Evolutionary conservation across 2,329 filamentous ascomycete species (phyloP), one percentile per base, ranked within the genome.

Genomic region (Hortaea werneckii): DNA sequence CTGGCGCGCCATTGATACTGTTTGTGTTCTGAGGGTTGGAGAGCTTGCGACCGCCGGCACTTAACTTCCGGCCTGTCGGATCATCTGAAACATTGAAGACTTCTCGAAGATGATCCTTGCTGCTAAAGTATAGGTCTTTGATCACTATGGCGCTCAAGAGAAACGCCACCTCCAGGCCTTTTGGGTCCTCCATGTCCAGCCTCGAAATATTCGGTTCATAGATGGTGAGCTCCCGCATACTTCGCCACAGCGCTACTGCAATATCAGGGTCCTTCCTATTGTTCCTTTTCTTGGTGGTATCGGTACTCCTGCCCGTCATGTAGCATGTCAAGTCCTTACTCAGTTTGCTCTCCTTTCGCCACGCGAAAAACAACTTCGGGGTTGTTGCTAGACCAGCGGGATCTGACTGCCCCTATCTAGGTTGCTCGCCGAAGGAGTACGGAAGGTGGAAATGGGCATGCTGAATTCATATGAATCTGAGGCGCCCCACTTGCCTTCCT

Each of bases 181-280:
- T 96, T 47, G 84, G 80, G 65, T 98, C 92, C 64, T 98, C 88
- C 50, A 96, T 80, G 38, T 96, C 89, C 8, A 96, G 83, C 5
- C 92, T 77, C 50, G 84, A 82, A 60, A 96, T 74, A 61, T 96
- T 96, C 5, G 90, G 86, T 65, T 98, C 86, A 69, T 96, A 95
- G 37, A 98, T 76, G 1, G 89, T 94, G 48, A 96, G 67, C 56
- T 89, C 85, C 54, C 79, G 82, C 27, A 82, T 73, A 12, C 77
- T 76, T 54, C 83, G 81, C 72, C 89, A 94, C 57, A 96, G 77
- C 2, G 87, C 88, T n/a, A 96, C 76, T 0, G 88, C 89, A 55
- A 96, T 96, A 66, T 96, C 92, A 0, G 92, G 90, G 63, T 98
- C 92, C 62, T 52, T 54, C 38, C 52, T 48, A 32, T 75, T 85